Percentiles rank a stretch among this genome's conserved stretches.
Conservation (phyloP, 768 basidiomycete species). For the Infundibulicybe gibba region DNA sequence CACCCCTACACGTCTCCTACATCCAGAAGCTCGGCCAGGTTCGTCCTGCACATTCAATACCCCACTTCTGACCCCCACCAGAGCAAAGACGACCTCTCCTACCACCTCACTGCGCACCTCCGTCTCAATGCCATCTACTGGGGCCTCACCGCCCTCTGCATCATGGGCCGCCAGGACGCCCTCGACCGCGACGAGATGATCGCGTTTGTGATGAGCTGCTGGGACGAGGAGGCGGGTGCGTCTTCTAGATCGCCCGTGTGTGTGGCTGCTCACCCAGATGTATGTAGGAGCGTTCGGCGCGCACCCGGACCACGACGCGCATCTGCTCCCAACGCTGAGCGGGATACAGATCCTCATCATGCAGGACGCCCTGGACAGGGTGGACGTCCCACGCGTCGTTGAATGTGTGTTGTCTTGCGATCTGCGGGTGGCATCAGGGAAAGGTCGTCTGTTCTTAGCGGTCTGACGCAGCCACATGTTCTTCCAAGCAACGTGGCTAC, state of each 20-base stretch:
- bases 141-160: slow-evolving; percentile 84
- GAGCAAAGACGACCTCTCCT: slow-evolving; percentile 81
- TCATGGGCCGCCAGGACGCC: slow-evolving; percentile 78
- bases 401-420: slow-evolving; percentile 51
- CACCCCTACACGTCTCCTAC: not conserved
- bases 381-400: slow-evolving; percentile 69
- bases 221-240: slow-evolving; percentile 85
- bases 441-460: not conserved
- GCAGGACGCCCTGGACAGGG: slow-evolving; percentile 72
- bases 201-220: slow-evolving; percentile 89
- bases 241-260: not conserved
- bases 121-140: slow-evolving; percentile 97
- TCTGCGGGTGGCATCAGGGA: not conserved
- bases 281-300: slow-evolving; percentile 88
- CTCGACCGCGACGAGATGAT: slow-evolving; percentile 83
- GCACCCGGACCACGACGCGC: slow-evolving; percentile 91
- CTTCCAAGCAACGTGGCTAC: too few species aligned
- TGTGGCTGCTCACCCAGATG: not conserved
- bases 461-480: too few species aligned
- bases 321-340: slow-evolving; percentile 82
- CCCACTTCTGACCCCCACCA: slow-evolving; percentile 17
- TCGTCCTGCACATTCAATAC: not conserved
- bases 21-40: not conserved
- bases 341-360: slow-evolving; percentile 90
- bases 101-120: slow-evolving; percentile 90